Conservation (phyloP, 257 asterid species). For the Prunella vulgaris region DNA sequence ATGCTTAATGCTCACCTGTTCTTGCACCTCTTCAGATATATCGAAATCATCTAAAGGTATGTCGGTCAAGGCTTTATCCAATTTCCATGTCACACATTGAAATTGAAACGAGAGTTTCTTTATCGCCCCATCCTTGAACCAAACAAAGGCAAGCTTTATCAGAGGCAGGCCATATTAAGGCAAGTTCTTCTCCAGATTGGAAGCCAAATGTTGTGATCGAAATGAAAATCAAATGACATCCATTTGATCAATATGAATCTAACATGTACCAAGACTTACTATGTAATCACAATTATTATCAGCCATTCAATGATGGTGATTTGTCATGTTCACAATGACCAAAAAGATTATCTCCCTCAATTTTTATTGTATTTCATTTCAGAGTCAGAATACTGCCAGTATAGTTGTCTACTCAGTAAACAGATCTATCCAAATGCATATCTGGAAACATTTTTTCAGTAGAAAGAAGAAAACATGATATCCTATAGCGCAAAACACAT, state of each 20-base stretch:
- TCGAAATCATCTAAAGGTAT: slow-evolving; percentile 64
- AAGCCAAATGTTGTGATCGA: not conserved
- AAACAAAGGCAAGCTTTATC: slow-evolving; percentile 20
- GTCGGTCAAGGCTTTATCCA: slow-evolving; percentile 68
- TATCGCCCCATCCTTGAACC: slow-evolving; percentile 54
- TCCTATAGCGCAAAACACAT: not conserved
- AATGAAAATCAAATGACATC: not conserved
- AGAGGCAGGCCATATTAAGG: slow-evolving; percentile 16
- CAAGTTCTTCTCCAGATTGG: not conserved
- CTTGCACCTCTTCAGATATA: slow-evolving; percentile 90
- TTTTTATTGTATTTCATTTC: not conserved
- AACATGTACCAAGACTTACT: not conserved
- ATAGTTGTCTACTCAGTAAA: not conserved
- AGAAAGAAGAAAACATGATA: not conserved
- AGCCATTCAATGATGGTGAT: not conserved
- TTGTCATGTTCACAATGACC: not conserved
- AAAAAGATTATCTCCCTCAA: not conserved
- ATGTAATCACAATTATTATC: not conserved
- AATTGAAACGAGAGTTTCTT: slow-evolving; percentile 69
- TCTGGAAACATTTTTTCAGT: not conserved
- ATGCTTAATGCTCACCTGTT: slow-evolving; percentile 59
- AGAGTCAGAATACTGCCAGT: not conserved
- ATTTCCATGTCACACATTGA: slow-evolving; percentile 83
- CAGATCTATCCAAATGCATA: not conserved
- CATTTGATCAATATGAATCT: not conserved